Evolutionary conservation across 169 alveolate genomes (phyloP).

Genomic region (Eimeria sp.): DNA sequence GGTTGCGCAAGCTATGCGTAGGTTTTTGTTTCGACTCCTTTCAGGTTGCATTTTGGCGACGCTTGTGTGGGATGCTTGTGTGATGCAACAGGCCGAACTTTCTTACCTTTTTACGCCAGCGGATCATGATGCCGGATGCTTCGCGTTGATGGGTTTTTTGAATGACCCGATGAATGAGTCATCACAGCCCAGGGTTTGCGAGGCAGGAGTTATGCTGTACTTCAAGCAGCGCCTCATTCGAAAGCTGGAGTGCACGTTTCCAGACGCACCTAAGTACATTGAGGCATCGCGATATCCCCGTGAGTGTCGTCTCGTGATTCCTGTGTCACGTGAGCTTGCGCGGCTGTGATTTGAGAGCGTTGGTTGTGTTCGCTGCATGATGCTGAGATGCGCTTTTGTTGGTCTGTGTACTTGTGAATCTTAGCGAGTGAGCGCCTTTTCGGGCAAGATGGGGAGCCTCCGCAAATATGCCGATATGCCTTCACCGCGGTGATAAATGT

Average conservation of each 20-base stretch:
- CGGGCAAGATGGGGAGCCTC: slow-evolving; percentile 63
- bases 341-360: neutral
- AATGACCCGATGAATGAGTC: slow-evolving; percentile 87
- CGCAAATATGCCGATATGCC: slow-evolving; percentile 90
- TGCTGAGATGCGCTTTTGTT: too few relatives aligned
- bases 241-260: slow-evolving; percentile 93
- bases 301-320: slow-evolving; percentile 1
- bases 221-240: slow-evolving; percentile 92
- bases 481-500: slow-evolving; percentile 93
- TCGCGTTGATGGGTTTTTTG: slow-evolving; percentile 92
- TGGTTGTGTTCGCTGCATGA: neutral
- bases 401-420: neutral
- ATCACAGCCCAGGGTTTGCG: slow-evolving; percentile 89
- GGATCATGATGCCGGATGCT: slow-evolving; percentile 91
- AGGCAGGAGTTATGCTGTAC: slow-evolving; percentile 94
- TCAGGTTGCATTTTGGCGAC: neutral
- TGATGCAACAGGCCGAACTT: slow-evolving; percentile 87
- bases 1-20: neutral
- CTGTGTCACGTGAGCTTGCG: neutral
- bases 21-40: neutral
- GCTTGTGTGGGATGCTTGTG: neutral
- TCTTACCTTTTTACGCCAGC: slow-evolving; percentile 92
- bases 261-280: slow-evolving; percentile 89
- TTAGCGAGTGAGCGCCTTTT: slow-evolving; percentile 61
- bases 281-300: slow-evolving; percentile 82